A percentile compares a stretch with the other conserved stretches of the same genome.
Conservation (phyloP, 2,329 filamentous ascomycete genomes). For the Thielaviopsis populi region DNA sequence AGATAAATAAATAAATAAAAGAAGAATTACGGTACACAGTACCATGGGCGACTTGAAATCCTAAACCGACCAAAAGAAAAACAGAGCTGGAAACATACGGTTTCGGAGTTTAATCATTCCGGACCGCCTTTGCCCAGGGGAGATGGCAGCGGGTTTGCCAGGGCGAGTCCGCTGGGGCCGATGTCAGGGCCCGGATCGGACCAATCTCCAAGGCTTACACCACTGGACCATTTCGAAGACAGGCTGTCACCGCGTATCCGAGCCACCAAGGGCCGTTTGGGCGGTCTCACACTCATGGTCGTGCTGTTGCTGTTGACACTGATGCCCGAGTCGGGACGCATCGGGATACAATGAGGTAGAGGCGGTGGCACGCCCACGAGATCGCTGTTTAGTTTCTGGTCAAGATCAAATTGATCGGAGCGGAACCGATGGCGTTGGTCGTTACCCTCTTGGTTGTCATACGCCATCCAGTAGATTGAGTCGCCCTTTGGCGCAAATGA, state of each 20-base stretch:
- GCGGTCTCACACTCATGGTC: constrained; percentile 29
- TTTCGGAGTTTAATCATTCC: not conserved
- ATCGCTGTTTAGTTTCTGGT: constrained; percentile 21
- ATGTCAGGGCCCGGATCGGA: constrained; percentile 42
- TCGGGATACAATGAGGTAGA: constrained; percentile 18
- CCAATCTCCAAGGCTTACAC: constrained; percentile 31
- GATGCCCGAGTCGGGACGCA: constrained; percentile 19
- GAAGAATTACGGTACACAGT: not conserved
- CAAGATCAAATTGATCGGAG: constrained; percentile 51
- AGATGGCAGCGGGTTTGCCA: not conserved
- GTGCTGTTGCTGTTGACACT: constrained; percentile 21
- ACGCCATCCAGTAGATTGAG: constrained; percentile 30
- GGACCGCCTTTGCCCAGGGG: not conserved
- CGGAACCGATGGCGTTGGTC: constrained; percentile 41
- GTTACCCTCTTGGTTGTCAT: constrained; percentile 28
- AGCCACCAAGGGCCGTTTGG: constrained; percentile 21
- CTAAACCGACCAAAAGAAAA: not conserved
- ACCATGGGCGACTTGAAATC: not conserved
- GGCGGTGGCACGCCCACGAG: constrained; percentile 16
- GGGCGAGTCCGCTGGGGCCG: constrained; percentile 25
- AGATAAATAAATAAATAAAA: constrained; percentile 1
- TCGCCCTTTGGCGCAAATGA: constrained; percentile 22
- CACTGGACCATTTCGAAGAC: constrained; percentile 32
- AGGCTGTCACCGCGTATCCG: constrained; percentile 28
- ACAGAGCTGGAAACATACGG: not conserved